These are phyloP conservation scores for Nicotiana obtusifolia DNA, from an alignment of 257 asterid genomes.

Conservation along the genomic window DNA sequence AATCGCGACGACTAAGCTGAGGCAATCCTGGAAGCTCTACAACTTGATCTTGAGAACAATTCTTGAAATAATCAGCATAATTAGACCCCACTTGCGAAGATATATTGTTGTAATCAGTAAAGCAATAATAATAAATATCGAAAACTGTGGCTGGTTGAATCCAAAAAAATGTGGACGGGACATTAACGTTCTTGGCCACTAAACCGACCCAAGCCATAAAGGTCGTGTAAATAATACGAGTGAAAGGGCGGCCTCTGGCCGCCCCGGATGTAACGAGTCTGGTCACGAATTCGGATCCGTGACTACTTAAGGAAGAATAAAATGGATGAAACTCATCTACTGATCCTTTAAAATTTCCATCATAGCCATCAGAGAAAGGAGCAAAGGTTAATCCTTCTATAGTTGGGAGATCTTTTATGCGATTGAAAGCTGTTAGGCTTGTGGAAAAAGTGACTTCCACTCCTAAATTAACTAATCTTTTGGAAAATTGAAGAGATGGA, in stretches of 20 bases:
- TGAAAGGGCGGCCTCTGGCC: not conserved
- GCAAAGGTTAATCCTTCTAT: not conserved
- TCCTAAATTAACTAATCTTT: constrained; percentile 7
- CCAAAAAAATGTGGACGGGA: constrained; percentile 6
- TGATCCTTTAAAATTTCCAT: not conserved
- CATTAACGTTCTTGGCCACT: constrained; percentile 7
- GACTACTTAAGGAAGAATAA: not conserved
- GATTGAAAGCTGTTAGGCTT: not conserved
- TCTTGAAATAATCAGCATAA: not conserved
- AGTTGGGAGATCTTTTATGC: not conserved
- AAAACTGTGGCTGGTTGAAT: constrained; percentile 10
- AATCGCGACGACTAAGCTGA: not conserved
- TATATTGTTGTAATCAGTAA: not conserved
- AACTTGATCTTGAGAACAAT: not conserved
- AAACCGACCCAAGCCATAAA: constrained; percentile 4
- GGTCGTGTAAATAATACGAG: not conserved
- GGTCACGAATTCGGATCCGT: not conserved
- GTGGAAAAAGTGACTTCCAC: constrained; percentile 16
- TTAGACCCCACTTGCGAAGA: no score
- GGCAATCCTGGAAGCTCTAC: constrained; percentile 14
- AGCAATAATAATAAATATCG: constrained; percentile 14
- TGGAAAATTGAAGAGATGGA: constrained; percentile 21
- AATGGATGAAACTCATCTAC: not conserved
- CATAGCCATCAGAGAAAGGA: constrained; percentile 12
- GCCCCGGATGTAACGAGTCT: not conserved